Base-by-base conservation (phyloP, 441 rosid species). In the Pelargonium citronellum region DNA sequence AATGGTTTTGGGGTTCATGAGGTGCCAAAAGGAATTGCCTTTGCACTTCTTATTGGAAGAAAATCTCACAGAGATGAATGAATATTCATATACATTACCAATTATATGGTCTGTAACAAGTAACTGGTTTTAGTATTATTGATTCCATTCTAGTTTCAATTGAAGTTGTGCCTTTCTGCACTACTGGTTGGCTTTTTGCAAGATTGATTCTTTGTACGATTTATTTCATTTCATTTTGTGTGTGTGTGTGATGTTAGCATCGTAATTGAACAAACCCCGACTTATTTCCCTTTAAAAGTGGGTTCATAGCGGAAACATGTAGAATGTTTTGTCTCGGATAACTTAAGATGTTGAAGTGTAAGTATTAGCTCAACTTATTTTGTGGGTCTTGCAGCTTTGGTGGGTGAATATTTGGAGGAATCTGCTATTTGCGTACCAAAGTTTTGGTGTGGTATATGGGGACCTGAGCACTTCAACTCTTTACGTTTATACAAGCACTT, bases 361-460 rank as follows among this genome's bases (percentile, higher is more conserved):
- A 49, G n/a, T 15, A 2, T 49, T 49, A 49, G n/a, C 57, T 49
- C 16, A 13, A 49, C 16, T 49, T 49, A 49, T n/a, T 11, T 49
- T 49, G n/a, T 49, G 57, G 57, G 57, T 15, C 17, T 49, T 49
- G 57, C 57, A 49, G 57, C 57, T 49, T 49, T 49, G 16, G 13
- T 49, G 15, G 16, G 57, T 2, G 16, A 49, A 49, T 49, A 49
- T 49, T 49, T 49, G n/a, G 16, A 49, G 57, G 57, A 49, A 49
- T 13, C 15, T 49, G n/a, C 57, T 49, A 49, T 49, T 49, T 11
- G 57, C 57, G n/a, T 49, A 49, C 57, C 57, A 49, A 49, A 49
- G 57, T 49, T 49, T 49, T 49, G 57, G 57, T 49, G 57, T 49
- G 57, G 57, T 49, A 13, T 49, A 49, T 13, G 57, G 57, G 17